phyloP scores from a whole-genome alignment of 202 grass and related monocot genomes.

The Bolboschoenoplectus hybrid region DNA sequence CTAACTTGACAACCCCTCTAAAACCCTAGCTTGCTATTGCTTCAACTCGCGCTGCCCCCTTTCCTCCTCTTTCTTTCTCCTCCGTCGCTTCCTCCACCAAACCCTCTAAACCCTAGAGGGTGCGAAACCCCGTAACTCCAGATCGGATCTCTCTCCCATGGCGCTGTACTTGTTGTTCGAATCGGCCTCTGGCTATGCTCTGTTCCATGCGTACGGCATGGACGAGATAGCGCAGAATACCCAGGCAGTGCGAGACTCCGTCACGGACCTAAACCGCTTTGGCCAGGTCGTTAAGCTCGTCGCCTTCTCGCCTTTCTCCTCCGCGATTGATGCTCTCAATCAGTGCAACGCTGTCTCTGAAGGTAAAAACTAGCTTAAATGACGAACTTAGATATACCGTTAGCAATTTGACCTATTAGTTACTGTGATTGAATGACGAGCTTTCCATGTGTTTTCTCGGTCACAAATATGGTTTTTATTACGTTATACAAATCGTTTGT shows the following conservation, averaged over 20 bases:
- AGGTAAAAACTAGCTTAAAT: constrained; percentile 41
- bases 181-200: constrained; percentile 73
- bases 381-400: not conserved
- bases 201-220: constrained; percentile 85
- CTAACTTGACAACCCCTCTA: constrained; percentile 40
- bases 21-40: not conserved
- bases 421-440: not conserved
- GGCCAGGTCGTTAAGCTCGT: constrained; percentile 90
- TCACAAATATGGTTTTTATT: not conserved
- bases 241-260: constrained; percentile 77
- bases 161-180: constrained; percentile 83
- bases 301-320: constrained; percentile 82
- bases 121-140: not conserved
- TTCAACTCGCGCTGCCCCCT: constrained; percentile 3
- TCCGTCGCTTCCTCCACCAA: constrained; percentile 20
- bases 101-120: constrained; percentile 38
- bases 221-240: constrained; percentile 84
- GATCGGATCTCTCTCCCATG: constrained; percentile 51
- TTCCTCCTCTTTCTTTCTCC: constrained; percentile 48
- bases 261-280: constrained; percentile 83
- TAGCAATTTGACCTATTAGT: not conserved
- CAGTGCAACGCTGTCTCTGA: constrained; percentile 95
- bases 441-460: not conserved
- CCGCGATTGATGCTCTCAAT: constrained; percentile 79
- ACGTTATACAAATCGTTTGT: not conserved